Base-by-base conservation (phyloP, 352 stramenopile species). In the Globisporangium heterothallicum region DNA sequence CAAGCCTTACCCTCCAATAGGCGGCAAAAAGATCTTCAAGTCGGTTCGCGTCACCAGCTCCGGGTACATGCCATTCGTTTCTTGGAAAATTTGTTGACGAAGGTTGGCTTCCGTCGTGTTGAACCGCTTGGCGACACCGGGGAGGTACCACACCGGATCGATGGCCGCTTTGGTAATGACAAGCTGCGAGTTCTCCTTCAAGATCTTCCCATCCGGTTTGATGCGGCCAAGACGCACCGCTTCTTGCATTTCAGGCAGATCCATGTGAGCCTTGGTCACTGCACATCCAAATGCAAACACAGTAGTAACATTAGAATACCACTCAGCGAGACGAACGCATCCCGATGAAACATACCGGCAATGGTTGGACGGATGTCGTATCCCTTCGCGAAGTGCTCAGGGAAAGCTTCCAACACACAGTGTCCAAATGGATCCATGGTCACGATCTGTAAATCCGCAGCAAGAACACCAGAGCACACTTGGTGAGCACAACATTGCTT, bases 51-150 rank as follows among this genome's bases (percentile, higher is more conserved):
- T 99, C 54, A 99, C 96, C 6, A 99, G 68, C 72, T 99, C 97
- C 4, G 97, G 97, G 69, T 99, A 99, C 96, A 99, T 99, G 59
- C 97, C 97, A 72, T 99, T 99, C 32, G 96, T 99, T 78, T 99
- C 97, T 49, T 97, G 89, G 76, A 99, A 99, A 47, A 99, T 98
- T 35, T 94, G 86, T 66, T 99, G 90, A 34, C 97, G 92, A 34
- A 99, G 72, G 58, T 97, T 86, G 6, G 74, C 64, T 65, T 99
- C 97, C 2, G 92, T 96, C 49, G 92, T 98, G 67, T 97, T 96
- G 69, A 99, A 99, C 49, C 97, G 93, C 63, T 97, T 94, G 42
- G 97, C 96, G 50, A 99, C 94, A 60, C 97, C 97, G 7, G 97
- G 97, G 34, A 99, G 81, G 66, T 99, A 98, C 97, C 97, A 99